These are phyloP conservation scores for Lithocarpus polystachyus DNA, from an alignment of 306 rosid genomes.

Conservation along the genomic window DNA sequence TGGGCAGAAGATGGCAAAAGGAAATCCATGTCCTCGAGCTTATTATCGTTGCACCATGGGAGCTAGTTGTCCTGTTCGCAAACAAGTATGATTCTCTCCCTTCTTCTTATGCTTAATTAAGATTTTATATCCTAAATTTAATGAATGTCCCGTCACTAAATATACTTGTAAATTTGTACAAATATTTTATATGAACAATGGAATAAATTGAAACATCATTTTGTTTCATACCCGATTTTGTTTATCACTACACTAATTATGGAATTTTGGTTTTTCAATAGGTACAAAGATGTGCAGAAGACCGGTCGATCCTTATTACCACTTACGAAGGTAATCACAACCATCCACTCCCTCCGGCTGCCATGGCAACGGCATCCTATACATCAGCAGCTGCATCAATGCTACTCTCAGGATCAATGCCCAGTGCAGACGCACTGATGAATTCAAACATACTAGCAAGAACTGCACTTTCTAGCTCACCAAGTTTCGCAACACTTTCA, in stretches of 20 bases:
- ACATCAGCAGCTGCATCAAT: conserved; percentile 72
- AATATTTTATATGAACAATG: no score
- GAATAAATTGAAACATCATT: no score
- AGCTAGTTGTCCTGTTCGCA: conserved; percentile 59
- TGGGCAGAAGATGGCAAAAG: conserved; percentile 79
- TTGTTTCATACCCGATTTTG: no score
- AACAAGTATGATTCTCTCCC: conserved; percentile 36
- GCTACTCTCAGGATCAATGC: conserved; percentile 71
- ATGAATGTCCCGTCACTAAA: neutral
- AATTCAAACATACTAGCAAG: conserved; percentile 35
- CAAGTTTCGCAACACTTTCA: conserved; percentile 57
- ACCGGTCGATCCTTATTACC: conserved; percentile 50
- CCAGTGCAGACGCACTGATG: conserved; percentile 39
- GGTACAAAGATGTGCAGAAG: conserved; percentile 83
- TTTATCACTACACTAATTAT: neutral
- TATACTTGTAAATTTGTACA: no score
- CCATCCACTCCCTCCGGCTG: conserved; percentile 78
- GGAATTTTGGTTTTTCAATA: neutral
- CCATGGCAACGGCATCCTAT: conserved; percentile 63
- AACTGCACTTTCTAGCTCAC: conserved; percentile 29
- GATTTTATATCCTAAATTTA: no score
- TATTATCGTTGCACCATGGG: conserved; percentile 79
- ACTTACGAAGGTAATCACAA: conserved; percentile 81
- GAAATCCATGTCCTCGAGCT: conserved; percentile 73
- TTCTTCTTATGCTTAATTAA: neutral